These are phyloP conservation scores for Fusarium citri DNA, from an alignment of 2,329 filamentous ascomycete species.

Conservation along the genomic window DNA sequence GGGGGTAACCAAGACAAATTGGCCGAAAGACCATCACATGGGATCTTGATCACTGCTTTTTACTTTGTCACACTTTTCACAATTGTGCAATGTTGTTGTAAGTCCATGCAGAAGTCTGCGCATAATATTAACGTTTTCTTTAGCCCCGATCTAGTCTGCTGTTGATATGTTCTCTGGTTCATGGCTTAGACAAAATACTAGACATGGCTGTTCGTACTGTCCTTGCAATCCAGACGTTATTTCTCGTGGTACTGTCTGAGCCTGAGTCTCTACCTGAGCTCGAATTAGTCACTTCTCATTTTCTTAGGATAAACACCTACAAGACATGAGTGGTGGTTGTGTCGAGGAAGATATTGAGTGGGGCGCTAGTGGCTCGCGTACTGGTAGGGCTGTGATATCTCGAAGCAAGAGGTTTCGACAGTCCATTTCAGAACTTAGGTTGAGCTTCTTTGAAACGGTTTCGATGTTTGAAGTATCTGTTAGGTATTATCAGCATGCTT, in stretches of 20 bases:
- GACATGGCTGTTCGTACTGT: constrained; percentile 49
- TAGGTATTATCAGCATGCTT: neutral
- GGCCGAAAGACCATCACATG: constrained; percentile 7
- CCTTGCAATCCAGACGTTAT: constrained; percentile 49
- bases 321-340: constrained; percentile 13
- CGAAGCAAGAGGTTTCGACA: constrained; percentile 40
- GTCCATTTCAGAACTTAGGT: constrained; percentile 44
- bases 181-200: constrained; percentile 38
- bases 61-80: constrained; percentile 41
- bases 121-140: neutral
- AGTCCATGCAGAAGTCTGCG: neutral
- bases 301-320: neutral
- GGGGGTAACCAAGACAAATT: constrained; percentile 29
- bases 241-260: constrained; percentile 29
- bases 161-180: neutral
- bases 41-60: constrained; percentile 38
- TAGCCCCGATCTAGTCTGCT: neutral
- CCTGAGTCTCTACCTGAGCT: neutral
- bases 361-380: constrained; percentile 37
- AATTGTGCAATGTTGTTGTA: neutral
- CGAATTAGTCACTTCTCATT: neutral
- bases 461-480: neutral
- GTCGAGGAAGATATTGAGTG: constrained; percentile 10
- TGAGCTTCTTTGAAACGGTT: constrained; percentile 2
- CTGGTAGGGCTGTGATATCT: constrained; percentile 44